A percentile compares a stretch with the other conserved stretches of the same genome.
Evolutionary conservation across 176 grass and related monocot genomes (phyloP).

Genomic region (Cenchrus purpureus): DNA sequence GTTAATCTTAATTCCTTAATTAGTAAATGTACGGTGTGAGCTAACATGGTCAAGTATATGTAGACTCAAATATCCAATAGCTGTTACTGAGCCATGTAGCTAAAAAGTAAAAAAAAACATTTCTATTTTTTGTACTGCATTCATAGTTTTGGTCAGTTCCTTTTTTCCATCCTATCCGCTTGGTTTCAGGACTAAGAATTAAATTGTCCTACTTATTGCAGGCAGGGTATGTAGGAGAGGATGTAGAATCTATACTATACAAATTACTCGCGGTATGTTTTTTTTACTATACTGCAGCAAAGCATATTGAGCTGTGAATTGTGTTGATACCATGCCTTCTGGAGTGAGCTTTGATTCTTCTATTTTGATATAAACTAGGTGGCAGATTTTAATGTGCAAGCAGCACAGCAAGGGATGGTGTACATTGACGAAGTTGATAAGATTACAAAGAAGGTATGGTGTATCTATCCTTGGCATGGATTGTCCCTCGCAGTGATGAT

Average conservation of each 20-base stretch:
- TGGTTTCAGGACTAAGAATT: constrained; percentile 22
- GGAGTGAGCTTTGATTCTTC: constrained; percentile 35
- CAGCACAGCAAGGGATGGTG: constrained; percentile 99
- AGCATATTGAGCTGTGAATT: constrained; percentile 11
- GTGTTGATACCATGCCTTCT: constrained; percentile 19
- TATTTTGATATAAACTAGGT: constrained; percentile 65
- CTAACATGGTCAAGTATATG: constrained; percentile 6
- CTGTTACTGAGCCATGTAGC: constrained; percentile 5
- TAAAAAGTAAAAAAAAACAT: constrained; percentile 13
- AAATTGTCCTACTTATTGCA: constrained; percentile 53
- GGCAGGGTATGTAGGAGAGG: constrained; percentile 99
- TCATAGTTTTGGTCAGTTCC: background rate
- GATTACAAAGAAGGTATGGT: constrained; percentile 90
- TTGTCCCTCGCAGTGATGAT: constrained; percentile 31
- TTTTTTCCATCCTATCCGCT: background rate
- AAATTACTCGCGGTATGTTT: constrained; percentile 88
- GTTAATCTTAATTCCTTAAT: constrained; percentile 10
- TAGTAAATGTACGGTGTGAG: background rate
- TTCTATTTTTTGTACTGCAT: constrained; percentile 2
- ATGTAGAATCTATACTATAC: constrained; percentile 99
- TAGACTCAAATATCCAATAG: background rate
- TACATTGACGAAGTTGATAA: constrained; percentile 99
- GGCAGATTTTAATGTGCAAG: constrained; percentile 99
- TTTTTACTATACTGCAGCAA: constrained; percentile 12
- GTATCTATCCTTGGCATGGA: constrained; percentile 17